These are phyloP conservation scores for Pseudonitzschia multistriata DNA, from an alignment of 108 stramenopile genomes.

Conservation along the genomic window DNA sequence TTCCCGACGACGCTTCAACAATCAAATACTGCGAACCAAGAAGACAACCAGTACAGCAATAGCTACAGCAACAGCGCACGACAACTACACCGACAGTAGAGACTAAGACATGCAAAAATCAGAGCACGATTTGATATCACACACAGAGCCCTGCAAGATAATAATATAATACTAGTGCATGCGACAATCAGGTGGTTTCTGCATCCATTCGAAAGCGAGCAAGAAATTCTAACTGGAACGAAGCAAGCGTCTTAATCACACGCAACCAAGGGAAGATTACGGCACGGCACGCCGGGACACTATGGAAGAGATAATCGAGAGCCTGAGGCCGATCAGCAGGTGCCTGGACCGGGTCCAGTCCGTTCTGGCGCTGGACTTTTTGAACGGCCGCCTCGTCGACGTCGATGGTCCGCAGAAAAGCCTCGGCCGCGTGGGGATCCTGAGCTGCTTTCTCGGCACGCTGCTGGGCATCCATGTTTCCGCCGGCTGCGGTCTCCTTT, in stretches of 20 bases:
- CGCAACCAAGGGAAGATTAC: too few species aligned
- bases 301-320: constrained; percentile 25
- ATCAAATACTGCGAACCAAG: too few species aligned
- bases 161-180: background rate
- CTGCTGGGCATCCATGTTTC: constrained; percentile 47
- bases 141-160: too few species aligned
- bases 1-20: too few species aligned
- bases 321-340: constrained; percentile 18
- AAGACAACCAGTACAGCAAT: too few species aligned
- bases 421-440: constrained; percentile 48
- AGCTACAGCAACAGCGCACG: too few species aligned
- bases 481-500: constrained; percentile 15
- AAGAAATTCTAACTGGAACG: background rate
- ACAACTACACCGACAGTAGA: too few species aligned
- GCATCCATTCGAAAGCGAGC: background rate
- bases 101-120: too few species aligned
- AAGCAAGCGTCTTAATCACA: too few species aligned
- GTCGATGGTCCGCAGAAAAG: constrained; percentile 23
- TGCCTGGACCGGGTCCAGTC: constrained; percentile 44
- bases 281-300: too few species aligned
- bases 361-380: constrained; percentile 56
- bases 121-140: too few species aligned
- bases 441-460: constrained; percentile 45
- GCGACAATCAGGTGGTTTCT: background rate
- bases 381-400: constrained; percentile 23